Percentiles rank a stretch among this genome's conserved stretches.
These are phyloP conservation scores for Pyricularia pennisetigena DNA, from an alignment of 2,329 filamentous ascomycete genomes.

Conservation along the genomic window DNA sequence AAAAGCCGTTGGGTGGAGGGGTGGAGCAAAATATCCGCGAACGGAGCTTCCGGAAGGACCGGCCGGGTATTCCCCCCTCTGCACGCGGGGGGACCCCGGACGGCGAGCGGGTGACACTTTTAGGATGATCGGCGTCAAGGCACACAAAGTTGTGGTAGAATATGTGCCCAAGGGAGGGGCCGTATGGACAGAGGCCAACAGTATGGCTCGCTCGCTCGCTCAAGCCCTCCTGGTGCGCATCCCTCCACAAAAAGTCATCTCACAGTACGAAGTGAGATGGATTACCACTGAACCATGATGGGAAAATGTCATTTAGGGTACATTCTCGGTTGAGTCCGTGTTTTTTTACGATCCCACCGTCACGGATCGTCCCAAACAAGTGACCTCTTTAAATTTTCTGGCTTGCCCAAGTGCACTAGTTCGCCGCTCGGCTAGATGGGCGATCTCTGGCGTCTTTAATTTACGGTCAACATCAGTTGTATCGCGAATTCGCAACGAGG, in stretches of 20 bases:
- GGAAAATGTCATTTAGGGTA: background rate
- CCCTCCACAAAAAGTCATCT: background rate
- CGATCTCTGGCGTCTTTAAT: background rate
- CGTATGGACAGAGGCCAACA: too few species aligned
- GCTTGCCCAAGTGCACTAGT: background rate
- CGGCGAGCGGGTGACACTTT: background rate
- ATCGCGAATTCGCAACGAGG: background rate
- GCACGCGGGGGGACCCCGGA: background rate
- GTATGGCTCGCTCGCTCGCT: too few species aligned
- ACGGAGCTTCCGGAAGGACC: background rate
- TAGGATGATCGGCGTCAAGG: background rate
- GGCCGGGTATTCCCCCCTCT: background rate
- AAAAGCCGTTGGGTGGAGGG: background rate
- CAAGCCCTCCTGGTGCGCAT: background rate
- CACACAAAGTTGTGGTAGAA: background rate
- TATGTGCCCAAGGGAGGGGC: too few species aligned
- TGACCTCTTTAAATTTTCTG: background rate
- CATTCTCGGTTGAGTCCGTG: background rate
- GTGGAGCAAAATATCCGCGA: background rate
- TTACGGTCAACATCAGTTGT: background rate
- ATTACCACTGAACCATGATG: background rate
- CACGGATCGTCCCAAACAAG: background rate
- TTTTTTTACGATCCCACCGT: background rate
- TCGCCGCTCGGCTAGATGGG: background rate
- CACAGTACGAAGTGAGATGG: background rate